Conservation (phyloP, 352 stramenopile genomes). For the Phytophthora idaei region DNA sequence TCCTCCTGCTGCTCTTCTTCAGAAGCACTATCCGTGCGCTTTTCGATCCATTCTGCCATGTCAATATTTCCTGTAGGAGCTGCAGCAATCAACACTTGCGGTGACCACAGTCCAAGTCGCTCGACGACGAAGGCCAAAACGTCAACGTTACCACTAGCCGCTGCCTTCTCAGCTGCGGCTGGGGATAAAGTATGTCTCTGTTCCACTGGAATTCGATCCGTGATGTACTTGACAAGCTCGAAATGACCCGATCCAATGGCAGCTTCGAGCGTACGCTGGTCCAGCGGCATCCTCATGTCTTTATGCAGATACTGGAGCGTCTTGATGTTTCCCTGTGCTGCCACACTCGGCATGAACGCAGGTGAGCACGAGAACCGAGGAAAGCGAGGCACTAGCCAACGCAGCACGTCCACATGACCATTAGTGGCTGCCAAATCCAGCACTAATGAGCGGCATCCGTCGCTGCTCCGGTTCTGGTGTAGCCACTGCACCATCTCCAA, state of each 20-base stretch:
- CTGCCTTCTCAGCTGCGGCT: conserved; percentile 30
- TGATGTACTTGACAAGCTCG: conserved; percentile 39
- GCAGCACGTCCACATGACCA: conserved; percentile 49
- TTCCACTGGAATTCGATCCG: conserved; percentile 21
- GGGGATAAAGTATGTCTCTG: conserved; percentile 21
- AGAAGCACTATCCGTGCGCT: conserved; percentile 8
- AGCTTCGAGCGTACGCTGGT: conserved; percentile 38
- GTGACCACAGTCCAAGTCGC: conserved; percentile 37
- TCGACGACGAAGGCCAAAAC: conserved; percentile 40
- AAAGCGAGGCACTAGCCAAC: conserved; percentile 48
- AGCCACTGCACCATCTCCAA: conserved; percentile 46
- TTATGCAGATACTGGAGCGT: conserved; percentile 41
- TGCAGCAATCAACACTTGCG: conserved; percentile 30
- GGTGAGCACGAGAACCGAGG: conserved; percentile 39
- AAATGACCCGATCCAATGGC: conserved; percentile 42
- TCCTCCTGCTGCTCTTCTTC: conserved; percentile 7
- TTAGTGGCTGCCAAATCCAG: conserved; percentile 54
- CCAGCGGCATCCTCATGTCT: conserved; percentile 33
- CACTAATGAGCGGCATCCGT: conserved; percentile 46
- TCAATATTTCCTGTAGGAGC: conserved; percentile 35
- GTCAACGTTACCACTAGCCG: conserved; percentile 31
- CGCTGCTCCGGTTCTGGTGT: conserved; percentile 34
- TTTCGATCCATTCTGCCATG: conserved; percentile 41
- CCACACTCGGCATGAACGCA: conserved; percentile 40
- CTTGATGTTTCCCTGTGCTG: conserved; percentile 41